Evolutionary conservation across 2,329 filamentous ascomycete species (phyloP).

Genomic region (Fusarium sp.): DNA sequence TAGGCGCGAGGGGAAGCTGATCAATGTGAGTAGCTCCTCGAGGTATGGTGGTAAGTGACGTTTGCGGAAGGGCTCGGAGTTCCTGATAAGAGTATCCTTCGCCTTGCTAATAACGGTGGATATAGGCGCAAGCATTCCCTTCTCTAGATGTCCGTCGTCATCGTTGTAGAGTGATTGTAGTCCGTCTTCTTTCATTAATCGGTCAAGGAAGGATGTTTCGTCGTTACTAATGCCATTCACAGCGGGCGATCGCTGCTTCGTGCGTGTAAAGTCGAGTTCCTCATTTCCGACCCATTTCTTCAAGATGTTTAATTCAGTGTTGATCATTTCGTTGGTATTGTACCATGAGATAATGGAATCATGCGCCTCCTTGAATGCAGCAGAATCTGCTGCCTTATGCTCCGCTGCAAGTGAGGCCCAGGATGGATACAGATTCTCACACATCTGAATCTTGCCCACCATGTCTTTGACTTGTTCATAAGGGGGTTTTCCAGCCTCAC

Average conservation of each 20-base stretch:
- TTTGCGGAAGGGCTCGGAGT: conserved; percentile 84
- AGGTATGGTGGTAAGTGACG: conserved; percentile 95
- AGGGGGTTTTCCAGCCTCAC: conserved; percentile 88
- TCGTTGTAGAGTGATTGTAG: conserved; percentile 91
- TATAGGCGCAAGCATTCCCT: conserved; percentile 86
- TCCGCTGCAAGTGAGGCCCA: conserved; percentile 77
- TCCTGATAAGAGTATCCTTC: conserved; percentile 88
- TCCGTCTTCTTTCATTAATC: conserved; percentile 94
- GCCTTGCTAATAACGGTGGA: conserved; percentile 91
- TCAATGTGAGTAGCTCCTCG: conserved; percentile 92
- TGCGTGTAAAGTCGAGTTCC: conserved; percentile 88
- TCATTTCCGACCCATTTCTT: conserved; percentile 98
- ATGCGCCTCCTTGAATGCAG: conserved; percentile 82
- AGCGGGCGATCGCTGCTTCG: conserved; percentile 72
- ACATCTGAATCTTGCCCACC: conserved; percentile 89
- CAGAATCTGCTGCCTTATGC: conserved; percentile 80
- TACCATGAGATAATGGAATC: conserved; percentile 95
- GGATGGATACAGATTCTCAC: conserved; percentile 86
- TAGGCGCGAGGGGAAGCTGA: conserved; percentile 95
- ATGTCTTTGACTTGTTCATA: conserved; percentile 90
- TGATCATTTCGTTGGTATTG: conserved; percentile 96
- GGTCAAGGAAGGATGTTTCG: conserved; percentile 92
- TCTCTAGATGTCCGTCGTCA: conserved; percentile 57
- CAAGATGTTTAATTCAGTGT: conserved; percentile 89
- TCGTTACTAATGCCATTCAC: conserved; percentile 79